These are phyloP conservation scores for Zygosaccharomyces rouxii DNA, from an alignment of 805 yeast genomes.

Conservation along the genomic window DNA sequence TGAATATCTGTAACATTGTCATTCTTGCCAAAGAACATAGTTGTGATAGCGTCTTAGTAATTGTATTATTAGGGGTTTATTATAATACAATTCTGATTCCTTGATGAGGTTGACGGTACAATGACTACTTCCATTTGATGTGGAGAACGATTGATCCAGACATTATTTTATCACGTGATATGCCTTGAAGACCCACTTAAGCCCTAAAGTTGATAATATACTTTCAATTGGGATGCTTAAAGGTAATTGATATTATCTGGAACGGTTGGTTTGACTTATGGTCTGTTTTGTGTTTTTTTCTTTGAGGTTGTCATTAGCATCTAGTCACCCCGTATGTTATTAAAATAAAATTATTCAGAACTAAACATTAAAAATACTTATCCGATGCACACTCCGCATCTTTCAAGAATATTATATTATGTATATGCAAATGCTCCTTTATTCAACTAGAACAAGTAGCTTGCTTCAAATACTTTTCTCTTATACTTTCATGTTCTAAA, in stretches of 20 bases:
- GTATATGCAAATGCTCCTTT: neutral
- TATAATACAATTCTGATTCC: neutral
- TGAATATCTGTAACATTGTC: neutral
- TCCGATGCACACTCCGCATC: neutral
- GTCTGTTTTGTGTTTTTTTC: too few relatives aligned
- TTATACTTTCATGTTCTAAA: constrained; percentile 5
- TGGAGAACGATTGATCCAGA: neutral
- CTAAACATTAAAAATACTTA: too few relatives aligned
- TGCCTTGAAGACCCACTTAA: neutral
- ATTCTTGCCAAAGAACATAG: constrained; percentile 4
- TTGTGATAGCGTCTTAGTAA: neutral
- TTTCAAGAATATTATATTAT: neutral
- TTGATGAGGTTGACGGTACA: neutral
- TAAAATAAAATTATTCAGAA: too few relatives aligned
- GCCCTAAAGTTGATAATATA: neutral
- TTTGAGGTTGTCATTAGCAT: too few relatives aligned
- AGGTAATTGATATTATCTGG: too few relatives aligned
- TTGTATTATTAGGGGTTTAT: neutral
- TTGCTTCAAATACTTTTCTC: constrained; percentile 10
- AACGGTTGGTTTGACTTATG: too few relatives aligned
- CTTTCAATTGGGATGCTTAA: too few relatives aligned
- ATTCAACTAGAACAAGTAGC: constrained; percentile 14
- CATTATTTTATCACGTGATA: neutral
- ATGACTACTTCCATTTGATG: constrained; percentile 1
- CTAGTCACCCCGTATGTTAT: too few relatives aligned